Evolutionary conservation across 1,284 basidiomycete genomes (phyloP).

Genomic region (Ustilago xerochloae): DNA sequence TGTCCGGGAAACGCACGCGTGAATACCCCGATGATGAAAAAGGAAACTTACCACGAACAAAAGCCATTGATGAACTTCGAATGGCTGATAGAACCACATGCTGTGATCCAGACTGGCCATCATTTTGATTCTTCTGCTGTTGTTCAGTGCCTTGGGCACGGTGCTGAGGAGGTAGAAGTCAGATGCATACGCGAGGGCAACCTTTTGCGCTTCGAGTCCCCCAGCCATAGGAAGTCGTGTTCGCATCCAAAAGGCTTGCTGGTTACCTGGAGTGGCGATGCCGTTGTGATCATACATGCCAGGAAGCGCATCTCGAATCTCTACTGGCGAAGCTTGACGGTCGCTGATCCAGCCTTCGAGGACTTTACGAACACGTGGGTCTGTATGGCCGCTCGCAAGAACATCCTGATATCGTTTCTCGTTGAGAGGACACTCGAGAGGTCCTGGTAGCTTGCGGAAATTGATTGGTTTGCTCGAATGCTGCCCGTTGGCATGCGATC

Average conservation of each 20-base stretch:
- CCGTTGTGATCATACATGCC: constrained; percentile 62
- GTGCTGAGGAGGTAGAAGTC: constrained; percentile 64
- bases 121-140: constrained; percentile 56
- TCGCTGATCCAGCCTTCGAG: constrained; percentile 55
- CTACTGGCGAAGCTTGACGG: constrained; percentile 55
- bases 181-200: constrained; percentile 59
- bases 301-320: constrained; percentile 62
- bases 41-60: constrained; percentile 54
- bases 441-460: constrained; percentile 41
- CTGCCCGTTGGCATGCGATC: constrained; percentile 38
- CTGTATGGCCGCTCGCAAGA: constrained; percentile 26
- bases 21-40: neutral
- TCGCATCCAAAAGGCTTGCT: constrained; percentile 65
- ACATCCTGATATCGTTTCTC: constrained; percentile 50
- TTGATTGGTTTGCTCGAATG: constrained; percentile 33
- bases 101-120: constrained; percentile 66
- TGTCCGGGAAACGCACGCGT: neutral
- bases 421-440: constrained; percentile 50
- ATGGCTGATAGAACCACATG: constrained; percentile 66
- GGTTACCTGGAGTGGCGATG: constrained; percentile 54
- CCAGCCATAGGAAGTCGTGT: constrained; percentile 46
- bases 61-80: constrained; percentile 62
- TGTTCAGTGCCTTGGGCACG: constrained; percentile 57
- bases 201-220: constrained; percentile 58
- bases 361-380: constrained; percentile 29